Base-by-base conservation (phyloP, 495 filamentous ascomycete species). In the Haplographium delicatum region DNA sequence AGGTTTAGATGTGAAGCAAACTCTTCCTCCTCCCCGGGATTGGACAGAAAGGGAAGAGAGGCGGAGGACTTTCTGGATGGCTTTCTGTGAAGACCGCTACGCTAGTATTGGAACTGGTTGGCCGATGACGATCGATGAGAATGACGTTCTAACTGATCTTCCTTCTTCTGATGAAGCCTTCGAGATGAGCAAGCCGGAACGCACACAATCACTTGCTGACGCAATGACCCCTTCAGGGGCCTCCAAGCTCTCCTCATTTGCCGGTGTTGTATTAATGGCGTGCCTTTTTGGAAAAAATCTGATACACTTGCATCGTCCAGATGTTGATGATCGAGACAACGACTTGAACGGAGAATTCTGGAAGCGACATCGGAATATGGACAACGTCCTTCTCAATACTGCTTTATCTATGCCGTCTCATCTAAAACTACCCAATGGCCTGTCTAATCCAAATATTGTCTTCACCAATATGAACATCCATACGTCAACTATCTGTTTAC, bases 381-480 rank as follows among this genome's bases (percentile, higher is more conserved):
- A 97, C 59, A 91, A 91, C 56, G 87, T 95, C 47, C 74, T 99
- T 4, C 77, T 91, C 40, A 90, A 90, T 58, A 90, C 86, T 5
- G 80, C 89, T 3, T 75, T 97, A 10, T 85, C 85, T 20, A 73
- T 99, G 42, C 93, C 93, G 0, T 78, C 76, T n/a, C 74, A 86
- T 56, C 77, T 99, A 11, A 84, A 91, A 55, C 73, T 99, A 25
- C 91, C 94, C 2, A 65, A 65, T 33, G 91, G 87, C 0, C 72
- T 95, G 35, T 66, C 70, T 9, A 84, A 94, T 63, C 72, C 89
- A 6, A 99, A 96, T 58, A 82, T 94, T 43, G 82, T 99, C 16
- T 97, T 96, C 61, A 83, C 87, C 26, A 97, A 97, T 53, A 96
- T 97, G 87, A 87, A 85, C 60, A 89, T 97, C 27, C 93, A 97